These are phyloP conservation scores for Aspergillus viridinutans DNA, from an alignment of 2,329 filamentous ascomycete genomes.

Conservation along the genomic window DNA sequence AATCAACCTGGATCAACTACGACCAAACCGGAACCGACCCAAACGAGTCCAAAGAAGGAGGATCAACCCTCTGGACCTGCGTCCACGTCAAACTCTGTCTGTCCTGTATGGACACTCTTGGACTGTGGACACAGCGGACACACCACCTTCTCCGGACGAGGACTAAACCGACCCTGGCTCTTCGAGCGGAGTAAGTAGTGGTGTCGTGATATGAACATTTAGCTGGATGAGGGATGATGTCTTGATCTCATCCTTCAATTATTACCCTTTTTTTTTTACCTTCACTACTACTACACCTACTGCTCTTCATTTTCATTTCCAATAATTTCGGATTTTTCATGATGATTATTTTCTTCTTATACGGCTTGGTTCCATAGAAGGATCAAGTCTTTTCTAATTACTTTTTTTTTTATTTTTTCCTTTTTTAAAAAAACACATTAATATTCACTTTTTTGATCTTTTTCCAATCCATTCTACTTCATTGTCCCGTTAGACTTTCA, in stretches of 20 bases:
- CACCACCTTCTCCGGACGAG: constrained; percentile 29
- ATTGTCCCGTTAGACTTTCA: constrained; percentile 31
- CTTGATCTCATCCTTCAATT: constrained; percentile 32
- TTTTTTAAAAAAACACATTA: background rate
- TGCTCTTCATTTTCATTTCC: constrained; percentile 26
- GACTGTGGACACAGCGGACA: background rate
- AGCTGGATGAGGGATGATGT: constrained; percentile 29
- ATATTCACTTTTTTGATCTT: background rate
- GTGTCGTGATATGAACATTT: constrained; percentile 19
- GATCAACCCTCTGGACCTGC: constrained; percentile 39
- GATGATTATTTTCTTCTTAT: constrained; percentile 5
- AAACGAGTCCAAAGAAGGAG: constrained; percentile 34
- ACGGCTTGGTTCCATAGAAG: constrained; percentile 2
- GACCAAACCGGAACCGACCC: constrained; percentile 28
- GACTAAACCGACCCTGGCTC: constrained; percentile 27
- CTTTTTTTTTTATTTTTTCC: constrained; percentile 19
- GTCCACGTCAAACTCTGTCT: constrained; percentile 37
- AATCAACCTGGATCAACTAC: constrained; percentile 19
- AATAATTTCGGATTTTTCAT: constrained; percentile 22
- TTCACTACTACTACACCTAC: constrained; percentile 8
- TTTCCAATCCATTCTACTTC: constrained; percentile 21
- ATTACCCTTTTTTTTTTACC: constrained; percentile 7
- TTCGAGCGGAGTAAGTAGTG: constrained; percentile 15
- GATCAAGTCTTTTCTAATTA: background rate
- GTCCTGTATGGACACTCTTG: constrained; percentile 17